Evolutionary conservation across 129 eudicot genomes (phyloP).

Genomic region (Flaveria brownii): DNA sequence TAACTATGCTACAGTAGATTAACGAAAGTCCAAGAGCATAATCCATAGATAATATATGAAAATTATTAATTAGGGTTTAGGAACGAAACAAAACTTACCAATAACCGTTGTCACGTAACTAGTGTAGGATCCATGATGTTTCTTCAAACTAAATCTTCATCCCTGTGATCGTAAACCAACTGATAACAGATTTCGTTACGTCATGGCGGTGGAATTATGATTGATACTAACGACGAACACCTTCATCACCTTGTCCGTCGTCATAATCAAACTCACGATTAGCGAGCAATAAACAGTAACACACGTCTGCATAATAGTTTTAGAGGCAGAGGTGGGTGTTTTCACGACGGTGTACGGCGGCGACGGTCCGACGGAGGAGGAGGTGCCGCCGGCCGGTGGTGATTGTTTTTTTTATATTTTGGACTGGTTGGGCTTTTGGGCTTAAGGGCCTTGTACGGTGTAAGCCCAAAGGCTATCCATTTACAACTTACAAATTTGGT

Average conservation of each 20-base stretch:
- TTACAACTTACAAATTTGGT: not conserved
- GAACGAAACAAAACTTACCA: not conserved
- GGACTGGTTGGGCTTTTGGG: not conserved
- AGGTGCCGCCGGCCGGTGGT: not conserved
- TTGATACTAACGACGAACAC: too few species aligned
- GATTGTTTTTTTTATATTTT: not conserved
- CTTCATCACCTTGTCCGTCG: too few species aligned
- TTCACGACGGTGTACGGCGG: not conserved
- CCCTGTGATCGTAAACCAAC: not conserved
- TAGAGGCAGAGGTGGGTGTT: too few species aligned
- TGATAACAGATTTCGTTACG: not conserved
- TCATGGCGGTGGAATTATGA: too few species aligned
- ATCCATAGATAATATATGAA: not conserved
- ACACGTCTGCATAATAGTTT: too few species aligned
- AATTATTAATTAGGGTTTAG: not conserved
- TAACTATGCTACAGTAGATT: not conserved
- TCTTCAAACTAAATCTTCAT: not conserved
- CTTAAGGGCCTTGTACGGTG: not conserved
- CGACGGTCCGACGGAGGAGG: not conserved
- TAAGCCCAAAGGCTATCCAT: not conserved
- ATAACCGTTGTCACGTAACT: not conserved
- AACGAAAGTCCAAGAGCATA: conserved; percentile 12
- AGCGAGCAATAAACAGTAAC: too few species aligned
- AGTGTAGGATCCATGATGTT: not conserved
- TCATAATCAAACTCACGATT: too few species aligned